These are phyloP conservation scores for Lolium multiflorum DNA, from an alignment of 176 grass and related monocot genomes.

Conservation along the genomic window DNA sequence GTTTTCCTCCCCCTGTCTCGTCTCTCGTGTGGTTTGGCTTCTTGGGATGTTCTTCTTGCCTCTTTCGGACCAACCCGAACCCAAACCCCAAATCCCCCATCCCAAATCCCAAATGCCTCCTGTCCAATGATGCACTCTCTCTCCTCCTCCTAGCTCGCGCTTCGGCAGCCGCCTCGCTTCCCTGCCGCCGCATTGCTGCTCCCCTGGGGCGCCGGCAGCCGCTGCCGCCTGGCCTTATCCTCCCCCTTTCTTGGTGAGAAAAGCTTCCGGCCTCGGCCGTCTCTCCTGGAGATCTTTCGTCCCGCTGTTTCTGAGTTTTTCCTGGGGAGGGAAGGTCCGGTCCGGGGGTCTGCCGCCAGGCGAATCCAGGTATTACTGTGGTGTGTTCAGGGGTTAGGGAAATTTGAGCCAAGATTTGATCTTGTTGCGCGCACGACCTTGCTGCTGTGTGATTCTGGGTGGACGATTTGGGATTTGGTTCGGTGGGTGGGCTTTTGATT, in stretches of 20 bases:
- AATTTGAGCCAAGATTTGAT: background rate
- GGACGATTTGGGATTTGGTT: slow-evolving; percentile 10
- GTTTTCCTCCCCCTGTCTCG: background rate
- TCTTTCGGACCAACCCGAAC: slow-evolving; percentile 47
- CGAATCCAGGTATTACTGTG: slow-evolving; percentile 17
- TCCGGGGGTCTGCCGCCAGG: background rate
- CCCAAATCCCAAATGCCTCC: slow-evolving; percentile 43
- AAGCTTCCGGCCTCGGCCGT: background rate
- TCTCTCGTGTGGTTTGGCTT: slow-evolving; percentile 40
- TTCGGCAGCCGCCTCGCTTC: background rate
- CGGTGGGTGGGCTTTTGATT: background rate
- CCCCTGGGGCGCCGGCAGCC: background rate
- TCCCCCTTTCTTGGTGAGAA: slow-evolving; percentile 21
- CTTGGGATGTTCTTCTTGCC: slow-evolving; percentile 57
- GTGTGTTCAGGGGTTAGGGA: background rate
- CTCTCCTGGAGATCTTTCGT: background rate
- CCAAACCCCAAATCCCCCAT: slow-evolving; percentile 40
- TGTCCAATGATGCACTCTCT: slow-evolving; percentile 32
- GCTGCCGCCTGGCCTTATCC: slow-evolving; percentile 12
- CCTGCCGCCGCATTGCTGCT: slow-evolving; percentile 25
- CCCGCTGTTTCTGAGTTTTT: background rate
- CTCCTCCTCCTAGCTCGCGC: slow-evolving; percentile 13
- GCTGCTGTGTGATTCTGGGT: background rate
- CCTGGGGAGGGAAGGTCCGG: background rate
- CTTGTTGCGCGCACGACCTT: slow-evolving; percentile 12